Conservation (phyloP, 1,284 basidiomycete species). For the Trametes versicolor region DNA sequence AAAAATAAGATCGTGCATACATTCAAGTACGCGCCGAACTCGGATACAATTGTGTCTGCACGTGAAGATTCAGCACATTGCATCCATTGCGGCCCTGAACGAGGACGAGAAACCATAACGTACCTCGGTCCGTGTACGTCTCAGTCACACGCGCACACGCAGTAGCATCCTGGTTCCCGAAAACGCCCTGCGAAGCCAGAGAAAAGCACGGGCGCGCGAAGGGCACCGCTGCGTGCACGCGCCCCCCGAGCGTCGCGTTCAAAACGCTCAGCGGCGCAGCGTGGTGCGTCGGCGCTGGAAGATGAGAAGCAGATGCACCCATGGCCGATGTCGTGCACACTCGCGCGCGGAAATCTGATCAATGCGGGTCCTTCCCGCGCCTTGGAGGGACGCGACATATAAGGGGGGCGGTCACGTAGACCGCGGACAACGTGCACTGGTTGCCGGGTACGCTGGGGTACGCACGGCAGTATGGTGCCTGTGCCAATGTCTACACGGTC, state of each 20-base stretch:
- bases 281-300: background rate
- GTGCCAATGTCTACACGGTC: too few relatives aligned
- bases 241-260: slow-evolving; percentile 43
- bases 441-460: too few relatives aligned
- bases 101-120: slow-evolving; percentile 23
- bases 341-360: too few relatives aligned
- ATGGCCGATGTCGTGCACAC: background rate
- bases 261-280: slow-evolving; percentile 20
- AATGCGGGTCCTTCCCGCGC: background rate
- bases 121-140: slow-evolving; percentile 36
- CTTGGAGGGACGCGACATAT: background rate
- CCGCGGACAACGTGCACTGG: too few relatives aligned
- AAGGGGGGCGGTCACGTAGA: too few relatives aligned
- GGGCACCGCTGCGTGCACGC: slow-evolving; percentile 39
- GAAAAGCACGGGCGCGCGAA: slow-evolving; percentile 45
- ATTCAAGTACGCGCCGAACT: slow-evolving; percentile 42
- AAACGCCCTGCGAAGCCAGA: slow-evolving; percentile 30
- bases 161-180: slow-evolving; percentile 25
- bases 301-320: background rate
- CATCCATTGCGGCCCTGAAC: background rate
- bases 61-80: too few relatives aligned
- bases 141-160: slow-evolving; percentile 41
- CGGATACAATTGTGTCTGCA: background rate
- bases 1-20: slow-evolving; percentile 25
- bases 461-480: too few relatives aligned